A percentile compares a stretch with the other conserved stretches of the same genome.
phyloP scores from a whole-genome alignment of 2,329 filamentous ascomycete species.

The Colletotrichum musae region DNA sequence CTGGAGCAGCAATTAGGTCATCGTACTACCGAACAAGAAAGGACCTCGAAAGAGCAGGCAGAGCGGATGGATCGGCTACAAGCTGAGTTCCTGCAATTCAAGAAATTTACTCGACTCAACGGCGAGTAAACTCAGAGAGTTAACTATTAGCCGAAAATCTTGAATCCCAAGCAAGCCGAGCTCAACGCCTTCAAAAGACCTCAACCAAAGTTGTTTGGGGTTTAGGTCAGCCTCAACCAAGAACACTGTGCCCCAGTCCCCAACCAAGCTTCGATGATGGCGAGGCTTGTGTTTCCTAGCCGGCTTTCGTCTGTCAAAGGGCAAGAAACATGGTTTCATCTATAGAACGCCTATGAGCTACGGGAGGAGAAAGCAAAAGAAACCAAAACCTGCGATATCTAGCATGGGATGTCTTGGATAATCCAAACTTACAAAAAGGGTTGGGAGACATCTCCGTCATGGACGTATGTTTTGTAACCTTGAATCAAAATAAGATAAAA shows the following conservation, averaged over 20 bases:
- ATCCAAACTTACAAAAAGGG: no score
- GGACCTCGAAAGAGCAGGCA: slow-evolving; percentile 9
- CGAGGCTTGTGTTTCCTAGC: no score
- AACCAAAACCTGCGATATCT: no score
- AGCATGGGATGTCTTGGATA: no score
- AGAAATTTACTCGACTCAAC: background rate
- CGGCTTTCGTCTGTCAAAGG: no score
- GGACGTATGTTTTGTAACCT: background rate
- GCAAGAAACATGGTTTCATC: no score
- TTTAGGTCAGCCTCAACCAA: background rate
- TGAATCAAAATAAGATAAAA: background rate
- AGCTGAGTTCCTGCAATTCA: slow-evolving; percentile 6
- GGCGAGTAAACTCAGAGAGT: background rate
- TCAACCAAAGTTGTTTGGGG: background rate
- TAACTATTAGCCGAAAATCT: background rate
- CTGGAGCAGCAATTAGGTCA: slow-evolving; percentile 11
- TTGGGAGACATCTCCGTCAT: background rate
- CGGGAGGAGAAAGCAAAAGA: no score
- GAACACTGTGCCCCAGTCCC: no score
- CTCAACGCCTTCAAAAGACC: background rate
- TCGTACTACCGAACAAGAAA: slow-evolving; percentile 4
- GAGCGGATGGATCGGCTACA: slow-evolving; percentile 24
- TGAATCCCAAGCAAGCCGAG: background rate
- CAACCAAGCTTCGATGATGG: no score
- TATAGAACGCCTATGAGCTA: no score